These are phyloP conservation scores for Scheffersomyces amazonensis DNA, from an alignment of 805 yeast genomes.

Conservation along the genomic window DNA sequence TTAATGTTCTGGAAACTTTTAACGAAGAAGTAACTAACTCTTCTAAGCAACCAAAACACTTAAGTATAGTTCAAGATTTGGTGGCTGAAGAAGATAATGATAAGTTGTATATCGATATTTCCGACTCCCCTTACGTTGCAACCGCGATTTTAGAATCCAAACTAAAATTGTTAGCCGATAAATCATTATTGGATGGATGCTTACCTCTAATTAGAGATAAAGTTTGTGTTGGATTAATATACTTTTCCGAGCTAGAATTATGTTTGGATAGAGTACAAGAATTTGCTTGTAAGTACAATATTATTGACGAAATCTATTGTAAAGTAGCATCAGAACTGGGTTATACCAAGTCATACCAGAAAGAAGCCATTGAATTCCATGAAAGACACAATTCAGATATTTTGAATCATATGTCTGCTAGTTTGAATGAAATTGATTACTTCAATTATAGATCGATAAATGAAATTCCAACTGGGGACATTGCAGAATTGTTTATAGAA, in stretches of 20 bases:
- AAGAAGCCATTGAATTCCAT: neutral
- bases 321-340: conserved; percentile 9
- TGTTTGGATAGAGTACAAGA: conserved; percentile 45
- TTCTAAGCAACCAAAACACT: neutral
- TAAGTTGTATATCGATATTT: conserved; percentile 32
- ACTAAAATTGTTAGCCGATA: conserved; percentile 34
- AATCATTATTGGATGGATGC: conserved; percentile 50
- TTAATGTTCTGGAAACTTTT: conserved; percentile 16
- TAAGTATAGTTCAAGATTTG: neutral
- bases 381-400: conserved; percentile 8
- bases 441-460: conserved; percentile 19
- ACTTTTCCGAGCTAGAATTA: conserved; percentile 50
- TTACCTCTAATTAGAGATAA: conserved; percentile 41
- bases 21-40: conserved; percentile 9
- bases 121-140: conserved; percentile 31
- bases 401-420: conserved; percentile 3
- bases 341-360: conserved; percentile 1
- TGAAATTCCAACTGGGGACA: conserved; percentile 4
- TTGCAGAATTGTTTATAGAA: conserved; percentile 8
- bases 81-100: conserved; percentile 1
- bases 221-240: conserved; percentile 42
- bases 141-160: conserved; percentile 28
- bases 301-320: conserved; percentile 28
- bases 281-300: conserved; percentile 19
- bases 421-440: conserved; percentile 14